phyloP scores from a whole-genome alignment of 768 basidiomycete genomes.

The Serendipita vermifera region DNA sequence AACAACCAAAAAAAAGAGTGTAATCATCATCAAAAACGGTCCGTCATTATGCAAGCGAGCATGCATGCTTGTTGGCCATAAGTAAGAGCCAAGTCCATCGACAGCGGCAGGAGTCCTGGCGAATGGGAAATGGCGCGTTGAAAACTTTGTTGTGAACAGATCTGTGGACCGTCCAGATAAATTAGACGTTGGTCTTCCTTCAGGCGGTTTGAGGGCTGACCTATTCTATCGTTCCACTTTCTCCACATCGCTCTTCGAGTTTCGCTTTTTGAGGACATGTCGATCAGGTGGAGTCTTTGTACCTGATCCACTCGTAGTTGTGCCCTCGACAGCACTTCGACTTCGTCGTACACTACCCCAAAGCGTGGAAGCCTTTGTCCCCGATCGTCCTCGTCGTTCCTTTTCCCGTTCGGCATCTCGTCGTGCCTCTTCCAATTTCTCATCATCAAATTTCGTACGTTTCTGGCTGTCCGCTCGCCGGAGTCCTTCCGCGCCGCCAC shows the following conservation, averaged over 20 bases:
- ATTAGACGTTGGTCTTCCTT: no score
- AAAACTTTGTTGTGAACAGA: no score
- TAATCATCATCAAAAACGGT: no score
- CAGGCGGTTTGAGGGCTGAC: no score
- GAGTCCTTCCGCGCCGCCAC: background rate
- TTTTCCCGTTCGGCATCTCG: background rate
- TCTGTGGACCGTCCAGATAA: no score
- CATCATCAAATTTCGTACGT: conserved; percentile 5
- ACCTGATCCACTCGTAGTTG: no score
- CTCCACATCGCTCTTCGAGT: conserved; percentile 7
- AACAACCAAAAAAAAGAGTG: no score
- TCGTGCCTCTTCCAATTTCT: background rate
- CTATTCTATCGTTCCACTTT: background rate
- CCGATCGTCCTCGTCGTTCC: background rate
- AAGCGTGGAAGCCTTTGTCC: background rate
- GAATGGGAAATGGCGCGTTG: no score
- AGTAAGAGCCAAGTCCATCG: no score
- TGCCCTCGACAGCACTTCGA: background rate
- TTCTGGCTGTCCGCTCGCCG: background rate
- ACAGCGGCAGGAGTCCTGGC: no score
- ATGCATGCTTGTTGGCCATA: no score
- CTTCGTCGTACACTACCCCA: conserved; percentile 2
- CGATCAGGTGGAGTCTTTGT: background rate
- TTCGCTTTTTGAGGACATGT: conserved; percentile 2
- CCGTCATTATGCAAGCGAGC: no score